phyloP scores from a whole-genome alignment of 2,329 filamentous ascomycete genomes.

The Calonectria pteridis region DNA sequence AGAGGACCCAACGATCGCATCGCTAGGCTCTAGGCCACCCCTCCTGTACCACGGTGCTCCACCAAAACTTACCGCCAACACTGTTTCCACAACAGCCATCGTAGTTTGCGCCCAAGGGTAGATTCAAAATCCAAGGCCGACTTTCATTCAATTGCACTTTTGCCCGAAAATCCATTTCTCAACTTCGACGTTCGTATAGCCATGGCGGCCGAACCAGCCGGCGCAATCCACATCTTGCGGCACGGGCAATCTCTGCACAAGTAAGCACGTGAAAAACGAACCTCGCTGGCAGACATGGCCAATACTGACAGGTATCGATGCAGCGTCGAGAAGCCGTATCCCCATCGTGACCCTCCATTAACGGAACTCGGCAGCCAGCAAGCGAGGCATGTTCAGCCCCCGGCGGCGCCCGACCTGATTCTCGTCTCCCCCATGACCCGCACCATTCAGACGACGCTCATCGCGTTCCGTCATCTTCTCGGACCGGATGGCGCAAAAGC shows the following conservation, averaged over 20 bases:
- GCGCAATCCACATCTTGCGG: slow-evolving; percentile 12
- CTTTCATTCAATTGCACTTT: no score
- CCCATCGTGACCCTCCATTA: slow-evolving; percentile 10
- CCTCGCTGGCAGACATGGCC: not conserved
- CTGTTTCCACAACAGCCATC: not conserved
- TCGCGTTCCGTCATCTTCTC: slow-evolving; percentile 32
- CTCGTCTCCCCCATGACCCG: slow-evolving; percentile 24
- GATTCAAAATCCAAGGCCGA: no score
- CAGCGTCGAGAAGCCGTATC: slow-evolving; percentile 2
- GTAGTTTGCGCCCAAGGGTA: not conserved
- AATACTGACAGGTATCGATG: not conserved
- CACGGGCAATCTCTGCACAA: slow-evolving; percentile 18
- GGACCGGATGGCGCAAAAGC: not conserved
- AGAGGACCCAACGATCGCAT: not conserved
- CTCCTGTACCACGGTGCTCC: not conserved
- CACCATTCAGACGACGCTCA: slow-evolving; percentile 37
- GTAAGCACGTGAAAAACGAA: not conserved
- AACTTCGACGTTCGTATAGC: not conserved
- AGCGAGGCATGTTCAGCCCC: not conserved
- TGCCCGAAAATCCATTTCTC: not conserved
- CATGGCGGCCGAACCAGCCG: not conserved
- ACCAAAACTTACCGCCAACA: not conserved
- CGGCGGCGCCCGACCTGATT: slow-evolving; percentile 6
- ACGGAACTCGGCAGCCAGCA: slow-evolving; percentile 12
- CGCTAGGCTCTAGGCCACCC: not conserved